Conservation (phyloP, 495 filamentous ascomycete genomes). For the Pyrenula massariospora region DNA sequence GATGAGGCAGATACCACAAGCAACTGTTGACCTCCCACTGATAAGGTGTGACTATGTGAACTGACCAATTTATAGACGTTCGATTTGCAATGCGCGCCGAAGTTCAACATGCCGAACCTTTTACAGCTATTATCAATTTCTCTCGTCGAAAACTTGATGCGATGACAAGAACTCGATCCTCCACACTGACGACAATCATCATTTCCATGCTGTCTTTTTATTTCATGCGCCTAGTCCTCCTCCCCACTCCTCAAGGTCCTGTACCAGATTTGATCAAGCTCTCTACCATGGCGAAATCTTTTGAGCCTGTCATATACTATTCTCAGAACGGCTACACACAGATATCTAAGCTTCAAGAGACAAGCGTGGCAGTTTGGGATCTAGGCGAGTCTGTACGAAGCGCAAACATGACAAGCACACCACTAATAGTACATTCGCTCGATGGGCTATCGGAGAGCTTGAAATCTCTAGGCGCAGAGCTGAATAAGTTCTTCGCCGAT, state of each 20-base stretch:
- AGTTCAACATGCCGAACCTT: constrained; percentile 76
- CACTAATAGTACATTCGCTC: constrained; percentile 71
- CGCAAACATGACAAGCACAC: constrained; percentile 82
- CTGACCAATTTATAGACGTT: constrained; percentile 53
- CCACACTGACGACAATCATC: constrained; percentile 48
- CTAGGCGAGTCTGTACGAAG: constrained; percentile 74
- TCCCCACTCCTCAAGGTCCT: constrained; percentile 51
- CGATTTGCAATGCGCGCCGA: constrained; percentile 78
- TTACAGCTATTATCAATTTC: constrained; percentile 59
- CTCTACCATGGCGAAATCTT: constrained; percentile 72
- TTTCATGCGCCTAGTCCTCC: constrained; percentile 51
- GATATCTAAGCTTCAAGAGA: constrained; percentile 76
- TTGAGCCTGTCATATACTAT: constrained; percentile 85
- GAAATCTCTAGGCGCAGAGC: constrained; percentile 66
- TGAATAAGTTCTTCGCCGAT: constrained; percentile 81
- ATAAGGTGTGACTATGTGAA: not conserved
- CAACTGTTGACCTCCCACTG: constrained; percentile 36
- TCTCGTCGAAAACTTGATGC: constrained; percentile 41
- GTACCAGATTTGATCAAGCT: constrained; percentile 85
- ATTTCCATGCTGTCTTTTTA: constrained; percentile 45
- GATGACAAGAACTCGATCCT: constrained; percentile 39
- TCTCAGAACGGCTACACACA: constrained; percentile 79
- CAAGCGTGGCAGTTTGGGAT: constrained; percentile 85
- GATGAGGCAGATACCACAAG: constrained; percentile 31
- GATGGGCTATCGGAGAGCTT: constrained; percentile 74